Evolutionary conservation across 345 rosid species (phyloP), one percentile per base, ranked within the genome.

Genomic region (Rhizophora mangle): DNA sequence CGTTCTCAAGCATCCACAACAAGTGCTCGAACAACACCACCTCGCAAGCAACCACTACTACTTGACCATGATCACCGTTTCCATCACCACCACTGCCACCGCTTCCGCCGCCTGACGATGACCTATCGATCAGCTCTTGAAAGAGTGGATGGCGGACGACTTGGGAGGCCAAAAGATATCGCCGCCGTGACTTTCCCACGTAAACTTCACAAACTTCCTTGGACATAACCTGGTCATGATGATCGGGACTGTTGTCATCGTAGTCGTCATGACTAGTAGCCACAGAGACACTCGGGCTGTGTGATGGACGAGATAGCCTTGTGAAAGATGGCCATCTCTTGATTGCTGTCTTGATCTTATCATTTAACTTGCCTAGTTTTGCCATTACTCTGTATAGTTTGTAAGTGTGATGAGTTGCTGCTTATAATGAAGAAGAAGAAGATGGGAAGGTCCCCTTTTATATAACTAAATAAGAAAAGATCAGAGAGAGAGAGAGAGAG

Each of bases 21-120:
- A 95, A 80, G 67, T 95, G 99, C 68, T 91, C 97, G 56, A 95
- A 95, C 83, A 95, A 74, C 60, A 95, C 97, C 51, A 91, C 97
- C 77, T 92, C 99, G 71, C 97, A 91, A 67, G 88, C 76, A 49
- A 86, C 92, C 65, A 85, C 88, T 19, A 84, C 81, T 52, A 71
- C 83, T 8, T 72, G 78, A 13, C 66, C 18, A 43, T 13, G 49
- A 13, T 11, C 18, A 43, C 13, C 83, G 1, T 78, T 77, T 9
- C 71, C 79, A 1, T 24, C 68, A 3, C 32, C 71, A 6, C 27
- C 70, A 21, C 80, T 81, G 19, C 78, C 71, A 6, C 18, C 5
- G 49, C 49, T 3, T 0, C 49, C 5, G 18, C 18, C 19, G 4
- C 49, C 49, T 43, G 49, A 43, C 49, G 18, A 43, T 43, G 96